Percentiles rank a stretch among this genome's conserved stretches.
Conservation (phyloP, 176 grass and related monocot genomes). For the Zoysia japonica region DNA sequence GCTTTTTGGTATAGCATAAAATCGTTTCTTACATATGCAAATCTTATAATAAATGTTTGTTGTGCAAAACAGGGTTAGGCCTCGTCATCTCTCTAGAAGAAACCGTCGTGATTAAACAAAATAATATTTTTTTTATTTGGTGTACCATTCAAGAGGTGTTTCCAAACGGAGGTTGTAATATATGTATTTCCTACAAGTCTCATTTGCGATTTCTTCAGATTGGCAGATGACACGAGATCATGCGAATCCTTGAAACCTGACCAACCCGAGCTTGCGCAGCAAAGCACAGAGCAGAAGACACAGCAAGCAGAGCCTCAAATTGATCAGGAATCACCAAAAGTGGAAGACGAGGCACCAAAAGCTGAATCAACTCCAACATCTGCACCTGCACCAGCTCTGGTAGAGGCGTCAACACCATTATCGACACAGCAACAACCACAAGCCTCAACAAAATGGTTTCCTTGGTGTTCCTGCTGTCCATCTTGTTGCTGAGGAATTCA, state of each 20-base stretch:
- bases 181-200: background rate
- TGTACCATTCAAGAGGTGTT: background rate
- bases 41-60: background rate
- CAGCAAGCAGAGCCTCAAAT: slow-evolving; percentile 1
- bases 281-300: slow-evolving; percentile 31
- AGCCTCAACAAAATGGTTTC: slow-evolving; percentile 46
- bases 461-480: slow-evolving; percentile 58
- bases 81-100: background rate
- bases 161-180: background rate
- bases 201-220: slow-evolving; percentile 34
- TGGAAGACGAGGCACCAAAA: background rate
- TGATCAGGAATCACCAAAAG: slow-evolving; percentile 9
- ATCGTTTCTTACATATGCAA: background rate
- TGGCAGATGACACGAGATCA: slow-evolving; percentile 37
- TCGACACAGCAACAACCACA: background rate
- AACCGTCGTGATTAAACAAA: background rate
- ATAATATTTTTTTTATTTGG: background rate
- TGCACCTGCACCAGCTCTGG: background rate
- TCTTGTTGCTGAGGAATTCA: slow-evolving; percentile 50
- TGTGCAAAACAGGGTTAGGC: background rate
- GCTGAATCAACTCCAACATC: background rate
- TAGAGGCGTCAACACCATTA: background rate
- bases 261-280: slow-evolving; percentile 15
- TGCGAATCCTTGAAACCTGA: slow-evolving; percentile 33
- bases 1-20: background rate